Percentiles rank a stretch among this genome's conserved stretches.
phyloP scores from a whole-genome alignment of 2,329 filamentous ascomycete genomes.

The Paraconiothyrium brasiliense region DNA sequence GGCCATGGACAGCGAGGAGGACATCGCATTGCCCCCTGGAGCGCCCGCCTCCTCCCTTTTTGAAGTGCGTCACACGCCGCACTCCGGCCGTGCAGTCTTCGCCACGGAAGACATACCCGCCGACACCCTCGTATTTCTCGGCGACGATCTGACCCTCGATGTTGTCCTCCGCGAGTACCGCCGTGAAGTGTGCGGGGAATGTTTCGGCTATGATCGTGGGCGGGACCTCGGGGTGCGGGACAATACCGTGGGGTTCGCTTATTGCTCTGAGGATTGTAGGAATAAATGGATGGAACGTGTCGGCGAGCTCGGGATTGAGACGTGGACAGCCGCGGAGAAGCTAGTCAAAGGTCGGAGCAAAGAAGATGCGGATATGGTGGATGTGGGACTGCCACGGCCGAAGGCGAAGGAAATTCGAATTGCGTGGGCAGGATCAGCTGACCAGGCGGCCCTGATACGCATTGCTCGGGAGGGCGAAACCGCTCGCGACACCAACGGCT shows the following conservation, averaged over 20 bases:
- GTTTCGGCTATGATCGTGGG: conserved; percentile 58
- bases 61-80: conserved; percentile 52
- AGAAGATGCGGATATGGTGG: conserved; percentile 48
- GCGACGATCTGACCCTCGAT: conserved; percentile 49
- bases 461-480: conserved; percentile 28
- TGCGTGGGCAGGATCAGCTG: conserved; percentile 37
- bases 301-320: conserved; percentile 40
- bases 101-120: conserved; percentile 47
- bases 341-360: conserved; percentile 42
- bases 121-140: conserved; percentile 49
- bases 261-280: conserved; percentile 52
- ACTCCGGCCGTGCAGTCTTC: conserved; percentile 57
- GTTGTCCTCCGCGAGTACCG: conserved; percentile 58
- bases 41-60: conserved; percentile 44
- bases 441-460: conserved; percentile 40
- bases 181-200: conserved; percentile 59
- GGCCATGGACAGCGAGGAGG: neutral
- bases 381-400: conserved; percentile 39
- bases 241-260: conserved; percentile 52
- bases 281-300: conserved; percentile 45
- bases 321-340: conserved; percentile 47
- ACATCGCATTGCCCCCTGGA: conserved; percentile 26
- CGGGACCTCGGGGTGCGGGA: conserved; percentile 53
- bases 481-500: conserved; percentile 5
- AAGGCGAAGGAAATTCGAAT: conserved; percentile 35